A percentile compares a stretch with the other conserved stretches of the same genome.
Conservation (phyloP, 1,284 basidiomycete genomes). For the Testicularia cyperi region DNA sequence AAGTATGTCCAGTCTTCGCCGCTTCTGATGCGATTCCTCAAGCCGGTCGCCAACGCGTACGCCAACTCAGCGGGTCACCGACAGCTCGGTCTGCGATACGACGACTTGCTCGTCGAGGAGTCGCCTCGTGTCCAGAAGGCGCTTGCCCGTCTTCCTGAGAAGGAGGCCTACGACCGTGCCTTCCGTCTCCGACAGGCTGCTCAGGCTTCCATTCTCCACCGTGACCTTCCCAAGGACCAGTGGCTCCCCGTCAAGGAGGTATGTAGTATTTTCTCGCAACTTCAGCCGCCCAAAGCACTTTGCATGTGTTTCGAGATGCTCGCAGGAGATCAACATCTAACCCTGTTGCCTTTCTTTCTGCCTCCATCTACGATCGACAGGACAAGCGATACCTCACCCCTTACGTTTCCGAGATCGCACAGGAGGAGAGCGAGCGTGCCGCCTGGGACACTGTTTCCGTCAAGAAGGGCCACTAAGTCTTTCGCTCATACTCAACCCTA, state of each 20-base stretch:
- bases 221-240: constrained; percentile 78
- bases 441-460: constrained; percentile 73
- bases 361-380: constrained; percentile 64
- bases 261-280: no score
- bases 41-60: constrained; percentile 83
- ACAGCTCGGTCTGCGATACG: constrained; percentile 86
- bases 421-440: constrained; percentile 77
- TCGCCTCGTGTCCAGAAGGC: constrained; percentile 76
- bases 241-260: constrained; percentile 82
- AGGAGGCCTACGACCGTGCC: constrained; percentile 84
- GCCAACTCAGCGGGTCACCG: constrained; percentile 80
- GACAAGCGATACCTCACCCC: constrained; percentile 87
- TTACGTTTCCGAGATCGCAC: constrained; percentile 73
- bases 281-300: no score
- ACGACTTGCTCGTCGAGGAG: constrained; percentile 92
- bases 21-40: constrained; percentile 70
- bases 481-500: not conserved
- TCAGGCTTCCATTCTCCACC: constrained; percentile 78
- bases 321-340: no score
- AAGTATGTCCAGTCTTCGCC: constrained; percentile 73
- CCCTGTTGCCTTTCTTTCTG: no score
- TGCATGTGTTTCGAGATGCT: no score
- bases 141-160: constrained; percentile 74
- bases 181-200: constrained; percentile 85
- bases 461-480: constrained; percentile 44